Evolutionary conservation across 371 early-diverging fungal species (phyloP), one percentile per base, ranked within the genome.

Genomic region (Mucor indicus): DNA sequence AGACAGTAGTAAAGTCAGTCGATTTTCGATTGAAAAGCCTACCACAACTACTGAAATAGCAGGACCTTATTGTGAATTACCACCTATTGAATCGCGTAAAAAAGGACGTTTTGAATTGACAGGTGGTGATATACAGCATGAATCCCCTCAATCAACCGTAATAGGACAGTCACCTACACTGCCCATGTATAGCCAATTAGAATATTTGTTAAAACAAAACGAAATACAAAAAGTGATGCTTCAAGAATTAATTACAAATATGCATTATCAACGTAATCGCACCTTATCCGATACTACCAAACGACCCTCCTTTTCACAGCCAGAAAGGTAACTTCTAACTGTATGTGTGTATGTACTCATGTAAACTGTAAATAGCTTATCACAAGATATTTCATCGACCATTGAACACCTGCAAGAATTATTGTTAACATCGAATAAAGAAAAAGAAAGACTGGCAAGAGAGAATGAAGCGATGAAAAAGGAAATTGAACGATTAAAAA

Each of bases 91-190:
- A 39, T 67, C 57, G 20, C 50, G 67, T 17, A 62, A 59, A 22
- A 67, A 62, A 21, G 62, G 62, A 7, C 46, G 65, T 0, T 65
- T 65, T 44, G 65, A 65, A 29, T 37, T 65, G 23, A 54, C 65
- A 0, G 65, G 65, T 13, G 61, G 65, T 36, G n/a, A 24, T 4
- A 13, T 8, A 4, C 38, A 48, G 3, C 15, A 16, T 15, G 57
- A 51, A 13, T 57, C 57, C 0, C 50, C 50, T 19, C 51, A 57
- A 15, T 46, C 39, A 9, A 47, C 55, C 4, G 48, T 58, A 2
- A n/a, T n/a, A n/a, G 46, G 20, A 12, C 36, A 40, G 19, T 54
- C 55, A n/a, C 67, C 67, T 15, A 45, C 53, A 2, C 45, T 50
- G 21, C 39, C 57, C 4, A 19, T 59, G 15, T 55, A 45, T 29